These are phyloP conservation scores for Lactifluus volemus DNA, from an alignment of 768 basidiomycete species.

Conservation along the genomic window DNA sequence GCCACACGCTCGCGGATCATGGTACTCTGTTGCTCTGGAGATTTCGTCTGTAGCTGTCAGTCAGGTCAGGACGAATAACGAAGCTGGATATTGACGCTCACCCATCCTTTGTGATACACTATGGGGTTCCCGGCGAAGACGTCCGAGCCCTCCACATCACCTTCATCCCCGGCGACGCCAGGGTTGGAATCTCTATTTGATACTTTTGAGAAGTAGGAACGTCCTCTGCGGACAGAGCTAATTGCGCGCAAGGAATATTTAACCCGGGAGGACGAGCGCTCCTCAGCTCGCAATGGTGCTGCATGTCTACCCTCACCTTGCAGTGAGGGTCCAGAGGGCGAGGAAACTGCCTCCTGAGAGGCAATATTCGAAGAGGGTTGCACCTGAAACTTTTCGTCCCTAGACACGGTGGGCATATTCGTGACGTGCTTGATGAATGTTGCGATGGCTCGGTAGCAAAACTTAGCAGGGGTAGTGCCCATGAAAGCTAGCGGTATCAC, in stretches of 20 bases:
- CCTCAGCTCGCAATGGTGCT: background rate
- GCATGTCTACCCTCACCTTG: background rate
- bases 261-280: background rate
- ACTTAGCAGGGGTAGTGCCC: conserved; percentile 71
- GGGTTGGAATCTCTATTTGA: background rate
- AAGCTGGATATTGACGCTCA: conserved; percentile 23
- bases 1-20: conserved; percentile 93
- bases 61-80: background rate
- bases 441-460: conserved; percentile 73
- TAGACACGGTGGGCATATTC: conserved; percentile 30
- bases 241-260: background rate
- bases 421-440: conserved; percentile 62
- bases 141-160: background rate
- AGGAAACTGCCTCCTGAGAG: background rate
- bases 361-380: background rate
- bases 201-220: background rate
- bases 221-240: background rate
- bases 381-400: background rate
- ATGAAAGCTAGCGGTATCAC: conserved; percentile 63
- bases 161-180: conserved; percentile 11
- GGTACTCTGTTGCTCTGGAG: conserved; percentile 32
- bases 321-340: background rate
- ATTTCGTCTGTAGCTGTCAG: conserved; percentile 22
- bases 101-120: conserved; percentile 45
- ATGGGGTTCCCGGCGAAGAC: conserved; percentile 50